Conservation (phyloP, 257 asterid species). For the Solanum gracilifrons region DNA sequence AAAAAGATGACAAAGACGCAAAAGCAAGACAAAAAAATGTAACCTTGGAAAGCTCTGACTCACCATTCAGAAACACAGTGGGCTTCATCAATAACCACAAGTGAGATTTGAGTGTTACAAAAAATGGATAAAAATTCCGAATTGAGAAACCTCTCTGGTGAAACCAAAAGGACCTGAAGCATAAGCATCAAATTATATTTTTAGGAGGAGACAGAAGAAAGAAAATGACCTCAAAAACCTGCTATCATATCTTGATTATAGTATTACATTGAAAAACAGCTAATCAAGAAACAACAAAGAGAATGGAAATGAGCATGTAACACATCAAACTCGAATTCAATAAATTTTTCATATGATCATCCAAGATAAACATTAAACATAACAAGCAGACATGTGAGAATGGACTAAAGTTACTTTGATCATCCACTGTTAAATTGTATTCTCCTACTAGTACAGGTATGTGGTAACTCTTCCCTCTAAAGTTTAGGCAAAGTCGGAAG, state of each 20-base stretch:
- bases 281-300: not conserved
- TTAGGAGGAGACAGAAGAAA: not conserved
- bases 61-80: slow-evolving; percentile 99
- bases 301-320: not conserved
- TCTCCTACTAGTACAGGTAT: not conserved
- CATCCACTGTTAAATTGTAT: not conserved
- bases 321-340: not conserved
- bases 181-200: not conserved
- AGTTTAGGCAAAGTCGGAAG: not conserved
- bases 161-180: slow-evolving; percentile 84
- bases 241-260: not conserved
- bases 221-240: not conserved
- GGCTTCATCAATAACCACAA: slow-evolving; percentile 93
- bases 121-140: slow-evolving; percentile 61
- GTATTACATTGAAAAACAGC: not conserved
- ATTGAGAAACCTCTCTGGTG: slow-evolving; percentile 94
- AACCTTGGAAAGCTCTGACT: slow-evolving; percentile 8
- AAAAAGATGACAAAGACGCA: not conserved
- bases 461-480: not conserved
- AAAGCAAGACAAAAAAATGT: not conserved
- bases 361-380: not conserved
- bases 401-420: not conserved
- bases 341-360: not conserved
- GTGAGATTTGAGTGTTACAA: slow-evolving; percentile 45
- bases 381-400: not conserved